Conservation (phyloP, 225 moss, liverwort and hornwort species). For the Ulota crispa region DNA sequence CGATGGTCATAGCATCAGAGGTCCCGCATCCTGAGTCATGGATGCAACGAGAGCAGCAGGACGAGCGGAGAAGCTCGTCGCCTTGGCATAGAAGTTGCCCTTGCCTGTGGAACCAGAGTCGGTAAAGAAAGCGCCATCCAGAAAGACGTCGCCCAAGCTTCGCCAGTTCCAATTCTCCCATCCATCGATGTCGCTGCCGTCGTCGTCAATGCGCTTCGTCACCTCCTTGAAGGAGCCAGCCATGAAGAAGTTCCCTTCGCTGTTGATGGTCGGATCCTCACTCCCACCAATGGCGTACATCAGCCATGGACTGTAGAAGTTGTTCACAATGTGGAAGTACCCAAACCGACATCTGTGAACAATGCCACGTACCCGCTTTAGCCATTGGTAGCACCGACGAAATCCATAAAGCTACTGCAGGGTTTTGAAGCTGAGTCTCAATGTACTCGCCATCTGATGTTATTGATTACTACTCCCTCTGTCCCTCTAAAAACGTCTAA, state of each 20-base stretch:
- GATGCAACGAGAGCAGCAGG: constrained; percentile 61
- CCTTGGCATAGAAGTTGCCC: constrained; percentile 57
- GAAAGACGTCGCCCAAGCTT: constrained; percentile 64
- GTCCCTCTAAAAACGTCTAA: too few species aligned
- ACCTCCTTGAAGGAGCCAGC: constrained; percentile 63
- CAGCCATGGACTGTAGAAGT: constrained; percentile 67
- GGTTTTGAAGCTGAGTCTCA: not conserved
- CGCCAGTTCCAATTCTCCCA: constrained; percentile 77
- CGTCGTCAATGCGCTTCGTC: constrained; percentile 61
- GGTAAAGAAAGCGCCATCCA: constrained; percentile 64
- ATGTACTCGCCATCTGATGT: not conserved
- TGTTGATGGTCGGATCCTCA: constrained; percentile 73
- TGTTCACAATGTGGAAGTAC: constrained; percentile 80
- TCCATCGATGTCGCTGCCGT: constrained; percentile 38
- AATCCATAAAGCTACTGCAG: not conserved
- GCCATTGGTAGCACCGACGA: not conserved
- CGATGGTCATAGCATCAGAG: constrained; percentile 48
- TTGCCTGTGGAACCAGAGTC: constrained; percentile 44
- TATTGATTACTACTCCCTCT: too few species aligned
- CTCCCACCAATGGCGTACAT: constrained; percentile 88
- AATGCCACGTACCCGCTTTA: not conserved
- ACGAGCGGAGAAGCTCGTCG: constrained; percentile 65
- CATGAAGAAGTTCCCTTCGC: constrained; percentile 68
- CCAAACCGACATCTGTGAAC: constrained; percentile 67
- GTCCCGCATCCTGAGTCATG: constrained; percentile 65